phyloP scores from a whole-genome alignment of 179 eudicot genomes.

The Sideroxylon spinosum region DNA sequence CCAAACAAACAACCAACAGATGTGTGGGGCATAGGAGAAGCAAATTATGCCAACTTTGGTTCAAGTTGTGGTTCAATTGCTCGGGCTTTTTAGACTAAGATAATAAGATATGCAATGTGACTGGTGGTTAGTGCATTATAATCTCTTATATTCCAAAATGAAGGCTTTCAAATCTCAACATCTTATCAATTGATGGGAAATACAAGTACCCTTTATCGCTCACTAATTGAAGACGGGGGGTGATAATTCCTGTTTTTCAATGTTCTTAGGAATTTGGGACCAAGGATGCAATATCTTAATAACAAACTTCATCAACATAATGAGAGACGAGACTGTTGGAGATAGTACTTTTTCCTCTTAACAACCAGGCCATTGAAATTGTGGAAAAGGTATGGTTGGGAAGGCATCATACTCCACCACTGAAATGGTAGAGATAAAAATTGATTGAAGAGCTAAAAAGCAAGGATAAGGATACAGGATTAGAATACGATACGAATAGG shows the following conservation, averaged over 20 bases:
- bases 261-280: slow-evolving; percentile 28
- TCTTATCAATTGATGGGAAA: slow-evolving; percentile 12
- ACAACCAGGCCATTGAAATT: slow-evolving; percentile 18
- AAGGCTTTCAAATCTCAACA: slow-evolving; percentile 16
- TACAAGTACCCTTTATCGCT: slow-evolving; percentile 6
- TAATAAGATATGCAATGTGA: slow-evolving; percentile 23
- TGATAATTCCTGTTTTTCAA: slow-evolving; percentile 9
- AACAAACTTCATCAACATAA: slow-evolving; percentile 7
- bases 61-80: slow-evolving; percentile 31
- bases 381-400: slow-evolving; percentile 15
- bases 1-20: slow-evolving; percentile 20
- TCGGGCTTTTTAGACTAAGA: slow-evolving; percentile 20
- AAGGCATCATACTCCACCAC: slow-evolving; percentile 22
- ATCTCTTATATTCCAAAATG: slow-evolving; percentile 6
- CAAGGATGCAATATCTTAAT: slow-evolving; percentile 14
- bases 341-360: slow-evolving; percentile 6
- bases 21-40: slow-evolving; percentile 26
- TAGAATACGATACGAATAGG: too few species aligned
- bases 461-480: too few species aligned
- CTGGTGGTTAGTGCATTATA: slow-evolving; percentile 27
- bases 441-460: slow-evolving; percentile 22
- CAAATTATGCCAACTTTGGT: slow-evolving; percentile 26
- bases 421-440: slow-evolving; percentile 14
- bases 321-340: slow-evolving; percentile 9
- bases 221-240: slow-evolving; percentile 14